phyloP scores from a whole-genome alignment of 768 basidiomycete species.

The Phallus indusiatus region DNA sequence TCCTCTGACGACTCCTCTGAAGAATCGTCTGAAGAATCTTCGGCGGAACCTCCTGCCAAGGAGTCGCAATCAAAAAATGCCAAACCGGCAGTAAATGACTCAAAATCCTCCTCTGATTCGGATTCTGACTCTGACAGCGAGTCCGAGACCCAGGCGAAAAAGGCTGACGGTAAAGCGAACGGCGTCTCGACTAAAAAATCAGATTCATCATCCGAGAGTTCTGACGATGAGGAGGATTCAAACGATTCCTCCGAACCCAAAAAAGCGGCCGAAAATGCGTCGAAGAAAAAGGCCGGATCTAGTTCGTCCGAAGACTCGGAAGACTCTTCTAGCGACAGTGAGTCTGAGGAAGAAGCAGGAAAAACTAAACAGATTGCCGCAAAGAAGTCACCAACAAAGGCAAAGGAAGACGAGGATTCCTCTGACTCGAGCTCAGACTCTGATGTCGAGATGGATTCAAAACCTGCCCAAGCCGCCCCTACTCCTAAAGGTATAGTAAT shows the following conservation, averaged over 20 bases:
- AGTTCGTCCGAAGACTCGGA: slow-evolving; percentile 18
- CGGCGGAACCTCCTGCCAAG: not conserved
- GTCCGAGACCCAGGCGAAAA: slow-evolving; percentile 8
- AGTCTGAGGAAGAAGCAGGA: slow-evolving; percentile 23
- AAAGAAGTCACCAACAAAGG: slow-evolving; percentile 15
- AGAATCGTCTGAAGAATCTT: slow-evolving; percentile 9
- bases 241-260: not conserved
- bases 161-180: slow-evolving; percentile 12
- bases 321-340: slow-evolving; percentile 11
- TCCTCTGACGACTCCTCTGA: slow-evolving; percentile 16
- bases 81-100: slow-evolving; percentile 20
- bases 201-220: not conserved
- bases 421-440: slow-evolving; percentile 19
- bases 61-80: slow-evolving; percentile 23
- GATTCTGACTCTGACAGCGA: not conserved
- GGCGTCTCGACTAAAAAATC: not conserved
- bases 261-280: not conserved
- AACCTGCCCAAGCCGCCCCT: slow-evolving; percentile 41
- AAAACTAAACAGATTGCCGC: slow-evolving; percentile 18
- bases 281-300: slow-evolving; percentile 6
- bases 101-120: slow-evolving; percentile 22
- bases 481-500: slow-evolving; percentile 16
- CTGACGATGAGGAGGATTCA: slow-evolving; percentile 1
- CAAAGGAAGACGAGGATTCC: slow-evolving; percentile 13
- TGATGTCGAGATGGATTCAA: slow-evolving; percentile 45